Evolutionary conservation across 2,329 filamentous ascomycete genomes (phyloP).

Genomic region (Aspergillus jensenii): DNA sequence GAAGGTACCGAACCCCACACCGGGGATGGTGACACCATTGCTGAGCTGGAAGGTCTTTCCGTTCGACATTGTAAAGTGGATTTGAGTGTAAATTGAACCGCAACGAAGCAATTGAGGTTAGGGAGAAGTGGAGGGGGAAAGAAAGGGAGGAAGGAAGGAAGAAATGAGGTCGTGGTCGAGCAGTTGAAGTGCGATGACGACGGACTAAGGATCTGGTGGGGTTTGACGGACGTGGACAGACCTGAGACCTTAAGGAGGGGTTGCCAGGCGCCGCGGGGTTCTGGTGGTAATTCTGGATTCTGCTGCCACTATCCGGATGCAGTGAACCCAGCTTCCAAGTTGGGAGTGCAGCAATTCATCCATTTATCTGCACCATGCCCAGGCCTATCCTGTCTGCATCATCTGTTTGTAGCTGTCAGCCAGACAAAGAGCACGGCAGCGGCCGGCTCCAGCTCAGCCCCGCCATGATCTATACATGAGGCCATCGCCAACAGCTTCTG

Average conservation of each 20-base stretch:
- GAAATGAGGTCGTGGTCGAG: not conserved
- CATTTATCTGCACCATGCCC: too few relatives aligned
- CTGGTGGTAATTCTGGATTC: not conserved
- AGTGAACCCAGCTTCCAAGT: too few relatives aligned
- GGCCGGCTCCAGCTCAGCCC: not conserved
- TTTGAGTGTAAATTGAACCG: not conserved
- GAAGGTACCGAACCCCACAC: constrained; percentile 65
- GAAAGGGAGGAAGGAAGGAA: not conserved
- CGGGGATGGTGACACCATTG: constrained; percentile 63
- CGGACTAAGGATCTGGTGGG: not conserved
- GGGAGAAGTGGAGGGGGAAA: not conserved
- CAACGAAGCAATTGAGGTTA: not conserved
- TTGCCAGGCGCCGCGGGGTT: not conserved
- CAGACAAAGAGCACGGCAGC: too few relatives aligned
- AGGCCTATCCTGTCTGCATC: too few relatives aligned
- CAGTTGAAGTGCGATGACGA: not conserved
- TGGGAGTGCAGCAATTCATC: too few relatives aligned
- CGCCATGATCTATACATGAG: constrained; percentile 2
- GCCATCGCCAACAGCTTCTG: not conserved
- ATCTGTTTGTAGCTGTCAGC: not conserved
- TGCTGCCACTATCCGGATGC: not conserved
- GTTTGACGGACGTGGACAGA: not conserved
- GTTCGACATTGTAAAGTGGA: constrained; percentile 52
- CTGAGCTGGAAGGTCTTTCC: constrained; percentile 52
- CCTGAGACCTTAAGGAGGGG: not conserved